Evolutionary conservation across 2,329 filamentous ascomycete genomes (phyloP), one percentile per base, ranked within the genome.

Genomic region (Arachnomyces sp.): DNA sequence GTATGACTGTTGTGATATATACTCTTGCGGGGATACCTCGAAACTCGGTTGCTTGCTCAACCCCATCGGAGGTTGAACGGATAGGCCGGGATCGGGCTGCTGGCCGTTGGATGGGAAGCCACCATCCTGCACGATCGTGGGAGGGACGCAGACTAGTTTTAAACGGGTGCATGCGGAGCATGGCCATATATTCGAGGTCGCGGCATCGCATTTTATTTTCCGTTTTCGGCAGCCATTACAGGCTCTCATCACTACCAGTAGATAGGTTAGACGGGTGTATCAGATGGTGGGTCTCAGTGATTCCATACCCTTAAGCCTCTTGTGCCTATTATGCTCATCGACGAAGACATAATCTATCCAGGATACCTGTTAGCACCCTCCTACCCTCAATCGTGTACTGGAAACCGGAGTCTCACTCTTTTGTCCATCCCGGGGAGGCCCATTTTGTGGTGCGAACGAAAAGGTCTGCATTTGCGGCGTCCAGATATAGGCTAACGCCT

Each of bases 131-230:
- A 78, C 79, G 43, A 88, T 81, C 42, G 86, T 88, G 3, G 90
- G 92, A 34, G 88, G 87, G 17, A 95, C 82, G 61, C 92, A 96
- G 55, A 92, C 85, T 44, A 95, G 76, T 68, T 95, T 96, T 47
- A 96, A 71, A 36, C 90, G 79, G 46, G 88, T 83, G 61, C 90
- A 98, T 28, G 92, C 87, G 31, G 89, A 92, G 64, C 90, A 96
- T 18, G 92, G 92, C 90, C 92, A 96, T 29, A 87, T 88, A 62
- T 96, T 95, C 31, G 89, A 95, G 11, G 90, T 94, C 14, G 90
- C 90, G 38, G 90, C 88, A 68, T 96, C 92, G 67, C 90, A 98
- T 64, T 94, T 94, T 60, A 98, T 98, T 66, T 98, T 98, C 56
- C 90, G 79, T 64, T 88, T 82, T 46, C 90, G 78, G 59, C 90